Percentiles rank a stretch among this genome's conserved stretches.
Evolutionary conservation across 225 moss, liverwort and hornwort species (phyloP).

Genomic region (Antitrichia curtipendula): DNA sequence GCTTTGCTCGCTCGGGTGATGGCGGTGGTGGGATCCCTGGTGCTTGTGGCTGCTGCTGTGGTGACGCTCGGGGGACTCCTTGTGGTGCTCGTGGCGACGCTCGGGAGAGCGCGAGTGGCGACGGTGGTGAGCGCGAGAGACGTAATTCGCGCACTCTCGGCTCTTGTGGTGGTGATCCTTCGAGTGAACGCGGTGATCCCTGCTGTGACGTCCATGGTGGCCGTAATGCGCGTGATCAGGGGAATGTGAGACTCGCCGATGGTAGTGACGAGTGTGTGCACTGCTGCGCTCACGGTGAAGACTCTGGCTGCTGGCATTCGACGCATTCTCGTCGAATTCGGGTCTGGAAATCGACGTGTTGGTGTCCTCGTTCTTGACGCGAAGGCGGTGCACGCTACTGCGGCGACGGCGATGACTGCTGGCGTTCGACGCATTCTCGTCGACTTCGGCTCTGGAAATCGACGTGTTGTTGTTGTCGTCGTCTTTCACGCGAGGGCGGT

Average conservation of each 20-base stretch:
- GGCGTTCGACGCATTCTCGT: neutral
- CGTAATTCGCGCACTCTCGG: neutral
- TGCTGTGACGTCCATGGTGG: neutral
- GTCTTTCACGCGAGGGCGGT: neutral
- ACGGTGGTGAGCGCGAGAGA: neutral
- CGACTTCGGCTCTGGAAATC: neutral
- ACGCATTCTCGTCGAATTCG: neutral
- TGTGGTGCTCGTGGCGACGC: neutral
- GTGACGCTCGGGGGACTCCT: neutral
- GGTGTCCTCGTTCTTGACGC: neutral
- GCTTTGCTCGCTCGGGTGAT: neutral
- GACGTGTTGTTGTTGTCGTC: neutral
- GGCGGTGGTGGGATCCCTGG: neutral
- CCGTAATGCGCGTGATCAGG: neutral
- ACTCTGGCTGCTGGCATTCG: neutral
- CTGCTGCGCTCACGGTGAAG: neutral
- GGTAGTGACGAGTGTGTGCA: neutral
- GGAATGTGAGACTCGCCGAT: neutral
- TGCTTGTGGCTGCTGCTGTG: neutral
- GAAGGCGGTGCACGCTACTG: neutral
- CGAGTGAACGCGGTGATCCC: neutral
- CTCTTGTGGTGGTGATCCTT: neutral
- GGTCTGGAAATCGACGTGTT: neutral
- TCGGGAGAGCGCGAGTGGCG: neutral
- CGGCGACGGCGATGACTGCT: neutral